A percentile compares a stretch with the other conserved stretches of the same genome.
phyloP scores from a whole-genome alignment of 768 basidiomycete species.

The Bullera alba region DNA sequence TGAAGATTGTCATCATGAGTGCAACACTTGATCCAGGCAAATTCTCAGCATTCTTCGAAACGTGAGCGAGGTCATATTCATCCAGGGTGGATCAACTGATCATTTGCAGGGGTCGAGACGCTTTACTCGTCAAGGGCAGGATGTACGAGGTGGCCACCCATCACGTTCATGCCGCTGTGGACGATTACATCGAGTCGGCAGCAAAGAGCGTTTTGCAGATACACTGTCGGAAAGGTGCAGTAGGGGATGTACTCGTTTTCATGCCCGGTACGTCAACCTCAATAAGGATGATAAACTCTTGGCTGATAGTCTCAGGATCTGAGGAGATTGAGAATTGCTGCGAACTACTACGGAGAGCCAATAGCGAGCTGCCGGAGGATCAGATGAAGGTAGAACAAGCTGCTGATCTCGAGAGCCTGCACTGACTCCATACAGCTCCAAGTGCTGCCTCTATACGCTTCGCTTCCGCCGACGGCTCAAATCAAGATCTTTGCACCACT shows the following conservation, averaged over 20 bases:
- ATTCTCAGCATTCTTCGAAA: slow-evolving; percentile 78
- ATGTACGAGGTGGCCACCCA: slow-evolving; percentile 84
- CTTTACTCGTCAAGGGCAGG: slow-evolving; percentile 85
- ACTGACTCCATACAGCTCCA: slow-evolving; percentile 53
- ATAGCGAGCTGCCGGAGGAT: slow-evolving; percentile 61
- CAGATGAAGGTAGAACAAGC: slow-evolving; percentile 51
- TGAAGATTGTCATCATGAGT: slow-evolving; percentile 95
- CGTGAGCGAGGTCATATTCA: slow-evolving; percentile 52
- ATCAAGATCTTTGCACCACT: slow-evolving; percentile 66
- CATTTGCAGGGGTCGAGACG: slow-evolving; percentile 36
- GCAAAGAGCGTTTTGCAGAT: slow-evolving; percentile 88
- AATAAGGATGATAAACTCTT: no score
- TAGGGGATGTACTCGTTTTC: slow-evolving; percentile 86
- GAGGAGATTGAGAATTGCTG: slow-evolving; percentile 90
- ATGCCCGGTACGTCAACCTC: slow-evolving; percentile 60
- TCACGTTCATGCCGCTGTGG: slow-evolving; percentile 60
- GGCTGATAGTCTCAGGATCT: slow-evolving; percentile 56
- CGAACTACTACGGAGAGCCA: slow-evolving; percentile 61
- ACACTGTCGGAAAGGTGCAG: slow-evolving; percentile 60
- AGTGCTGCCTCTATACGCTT: slow-evolving; percentile 76
- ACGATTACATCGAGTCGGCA: slow-evolving; percentile 81
- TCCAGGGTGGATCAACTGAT: not conserved
- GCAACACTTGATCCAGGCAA: slow-evolving; percentile 94
- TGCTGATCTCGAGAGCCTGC: not conserved
- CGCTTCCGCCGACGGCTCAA: slow-evolving; percentile 71